phyloP scores from a whole-genome alignment of 2,329 filamentous ascomycete species.

The Aquanectria penicillioides region DNA sequence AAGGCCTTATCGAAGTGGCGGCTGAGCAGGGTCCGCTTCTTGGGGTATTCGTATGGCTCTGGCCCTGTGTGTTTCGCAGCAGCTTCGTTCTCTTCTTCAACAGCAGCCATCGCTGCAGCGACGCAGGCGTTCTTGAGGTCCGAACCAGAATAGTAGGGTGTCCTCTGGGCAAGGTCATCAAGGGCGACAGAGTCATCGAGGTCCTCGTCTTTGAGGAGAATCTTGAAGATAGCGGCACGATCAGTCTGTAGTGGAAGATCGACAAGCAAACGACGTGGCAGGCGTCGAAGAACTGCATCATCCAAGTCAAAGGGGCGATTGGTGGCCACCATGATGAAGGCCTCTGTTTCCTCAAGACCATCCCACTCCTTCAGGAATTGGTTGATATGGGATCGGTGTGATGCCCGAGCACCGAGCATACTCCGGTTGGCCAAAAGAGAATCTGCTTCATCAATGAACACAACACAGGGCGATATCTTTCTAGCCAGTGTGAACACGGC shows the following conservation, averaged over 20 bases:
- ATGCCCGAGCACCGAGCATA: slow-evolving; percentile 71
- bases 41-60: slow-evolving; percentile 69
- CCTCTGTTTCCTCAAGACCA: slow-evolving; percentile 81
- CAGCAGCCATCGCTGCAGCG: slow-evolving; percentile 80
- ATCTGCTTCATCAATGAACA: slow-evolving; percentile 98
- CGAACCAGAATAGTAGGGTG: slow-evolving; percentile 82
- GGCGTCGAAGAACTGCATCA: slow-evolving; percentile 81
- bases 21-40: slow-evolving; percentile 61
- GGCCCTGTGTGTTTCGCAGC: slow-evolving; percentile 50
- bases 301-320: slow-evolving; percentile 96
- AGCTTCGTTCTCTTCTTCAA: slow-evolving; percentile 74
- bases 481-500: slow-evolving; percentile 92
- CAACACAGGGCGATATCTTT: slow-evolving; percentile 89
- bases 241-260: slow-evolving; percentile 76
- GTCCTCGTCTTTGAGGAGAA: slow-evolving; percentile 75
- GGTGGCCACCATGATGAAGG: slow-evolving; percentile 98
- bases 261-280: slow-evolving; percentile 77
- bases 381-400: slow-evolving; percentile 91
- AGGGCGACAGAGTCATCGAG: slow-evolving; percentile 71
- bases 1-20: slow-evolving; percentile 88
- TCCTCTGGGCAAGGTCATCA: slow-evolving; percentile 70
- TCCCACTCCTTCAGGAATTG: slow-evolving; percentile 98
- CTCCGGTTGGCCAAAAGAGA: slow-evolving; percentile 85
- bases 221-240: slow-evolving; percentile 73
- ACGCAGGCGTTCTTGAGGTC: slow-evolving; percentile 87